phyloP scores from a whole-genome alignment of 345 rosid genomes.

The Eucalyptus cloeziana region DNA sequence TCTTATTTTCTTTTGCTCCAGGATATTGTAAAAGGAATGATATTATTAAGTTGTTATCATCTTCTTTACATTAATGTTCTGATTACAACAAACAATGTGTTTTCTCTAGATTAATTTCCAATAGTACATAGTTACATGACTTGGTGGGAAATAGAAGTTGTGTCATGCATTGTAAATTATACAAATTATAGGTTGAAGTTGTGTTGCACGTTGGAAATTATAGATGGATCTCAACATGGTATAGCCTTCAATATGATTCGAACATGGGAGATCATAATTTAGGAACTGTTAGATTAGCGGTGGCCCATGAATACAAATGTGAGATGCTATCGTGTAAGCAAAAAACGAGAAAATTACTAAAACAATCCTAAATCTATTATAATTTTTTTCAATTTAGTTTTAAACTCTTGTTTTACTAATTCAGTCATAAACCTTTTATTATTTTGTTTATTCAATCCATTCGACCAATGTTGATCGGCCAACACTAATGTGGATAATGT shows the following conservation, averaged over 20 bases:
- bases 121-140: neutral
- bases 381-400: rapidly evolving
- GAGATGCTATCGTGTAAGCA: neutral
- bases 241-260: neutral
- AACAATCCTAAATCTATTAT: too few species aligned
- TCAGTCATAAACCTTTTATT: too few species aligned
- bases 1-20: too few species aligned
- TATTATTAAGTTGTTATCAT: too few species aligned
- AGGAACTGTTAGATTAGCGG: neutral
- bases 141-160: neutral
- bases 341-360: neutral
- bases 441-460: too few species aligned
- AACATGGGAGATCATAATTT: neutral
- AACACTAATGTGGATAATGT: rapidly evolving
- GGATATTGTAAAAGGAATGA: too few species aligned
- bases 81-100: too few species aligned
- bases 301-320: neutral
- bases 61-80: too few species aligned
- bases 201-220: neutral
- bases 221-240: neutral
- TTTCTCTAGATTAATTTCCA: too few species aligned
- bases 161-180: neutral
- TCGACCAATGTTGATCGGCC: rapidly evolving
- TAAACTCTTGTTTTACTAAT: too few species aligned
- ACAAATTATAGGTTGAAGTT: too few species aligned